phyloP scores from a whole-genome alignment of 768 basidiomycete genomes.

The Suillus alpinus region DNA sequence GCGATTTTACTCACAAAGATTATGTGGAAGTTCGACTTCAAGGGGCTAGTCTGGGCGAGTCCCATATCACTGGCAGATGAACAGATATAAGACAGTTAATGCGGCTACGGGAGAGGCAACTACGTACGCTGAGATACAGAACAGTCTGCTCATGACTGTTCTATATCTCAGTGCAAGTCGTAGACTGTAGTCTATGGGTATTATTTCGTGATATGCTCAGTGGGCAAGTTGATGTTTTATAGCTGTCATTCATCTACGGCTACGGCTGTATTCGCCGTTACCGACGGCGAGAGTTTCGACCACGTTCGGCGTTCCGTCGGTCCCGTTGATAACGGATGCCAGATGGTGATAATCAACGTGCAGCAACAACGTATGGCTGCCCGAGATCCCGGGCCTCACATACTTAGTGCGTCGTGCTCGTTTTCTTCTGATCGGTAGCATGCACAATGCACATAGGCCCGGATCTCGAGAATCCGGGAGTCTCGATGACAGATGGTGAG shows the following conservation, averaged over 20 bases:
- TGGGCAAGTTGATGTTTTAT: not conserved
- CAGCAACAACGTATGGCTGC: not conserved
- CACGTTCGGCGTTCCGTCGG: not conserved
- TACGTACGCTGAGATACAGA: not conserved
- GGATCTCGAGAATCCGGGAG: no score
- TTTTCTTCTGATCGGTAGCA: no score
- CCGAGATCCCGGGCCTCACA: not conserved
- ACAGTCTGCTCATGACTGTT: not conserved
- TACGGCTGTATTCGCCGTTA: not conserved
- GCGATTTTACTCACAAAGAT: not conserved
- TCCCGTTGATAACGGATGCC: not conserved
- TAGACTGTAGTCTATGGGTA: not conserved
- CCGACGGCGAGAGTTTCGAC: not conserved
- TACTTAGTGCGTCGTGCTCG: not conserved
- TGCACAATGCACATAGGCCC: no score
- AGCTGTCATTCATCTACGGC: not conserved
- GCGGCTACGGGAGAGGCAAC: not conserved
- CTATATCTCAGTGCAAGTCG: not conserved
- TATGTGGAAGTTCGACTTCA: not conserved
- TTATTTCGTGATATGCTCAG: not conserved
- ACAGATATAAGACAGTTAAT: not conserved
- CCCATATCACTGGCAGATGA: not conserved
- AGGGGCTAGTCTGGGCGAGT: not conserved
- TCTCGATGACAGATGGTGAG: no score
- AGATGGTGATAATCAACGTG: not conserved